These are phyloP conservation scores for Daucus carota DNA, from an alignment of 129 eudicot species.

Conservation along the genomic window DH1_v3.0 NC_030382.2:12652501-12653000, in stretches of 20 bases:
- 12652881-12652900: slow-evolving; percentile 49
- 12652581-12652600: neutral
- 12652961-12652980: slow-evolving; percentile 76
- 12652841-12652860: slow-evolving; percentile 61
- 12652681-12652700: neutral
- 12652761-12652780: neutral
- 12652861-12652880: slow-evolving; percentile 47
- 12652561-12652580: too few species aligned
- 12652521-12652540: neutral
- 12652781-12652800: neutral
- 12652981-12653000: slow-evolving; percentile 91
- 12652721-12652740: neutral
- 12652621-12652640: neutral
- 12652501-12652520: neutral
- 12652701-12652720: neutral
- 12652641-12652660: neutral
- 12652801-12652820: neutral
- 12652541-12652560: neutral
- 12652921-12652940: slow-evolving; percentile 45
- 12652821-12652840: slow-evolving; percentile 29
- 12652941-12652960: slow-evolving; percentile 39
- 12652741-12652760: neutral
- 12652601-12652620: neutral
- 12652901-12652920: slow-evolving; percentile 87
- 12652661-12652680: neutral